Base-by-base conservation (phyloP, 192 early-diverging fungal genomes). In the Coemansia nantahalensis region DNA sequence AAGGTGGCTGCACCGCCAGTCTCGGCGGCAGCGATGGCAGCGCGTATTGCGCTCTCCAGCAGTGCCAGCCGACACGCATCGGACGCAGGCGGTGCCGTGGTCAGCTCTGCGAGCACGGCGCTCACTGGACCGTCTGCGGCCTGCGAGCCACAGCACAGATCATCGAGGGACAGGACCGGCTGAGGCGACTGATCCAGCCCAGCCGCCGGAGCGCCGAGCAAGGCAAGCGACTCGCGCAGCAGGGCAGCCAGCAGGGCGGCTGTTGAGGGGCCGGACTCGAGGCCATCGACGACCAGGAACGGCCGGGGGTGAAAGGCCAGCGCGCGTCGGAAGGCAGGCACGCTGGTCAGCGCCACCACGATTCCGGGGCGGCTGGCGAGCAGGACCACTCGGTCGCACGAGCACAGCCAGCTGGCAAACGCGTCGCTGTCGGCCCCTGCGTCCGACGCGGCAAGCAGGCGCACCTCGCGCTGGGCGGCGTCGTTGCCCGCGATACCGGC, bases 321-420 rank as follows among this genome's bases (percentile, higher is more conserved):
- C 6, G 57, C 62, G 12, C 28, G 34, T 26, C 41, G 30, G 18
- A 60, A 22, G 12, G 56, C 32, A 2, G 30, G 10, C 18, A 35
- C 46, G 18, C 35, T n/a, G 1, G 51, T 32, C 35, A 72, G 38
- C 2, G 48, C 33, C 35, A 56, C 37, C 16, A 65, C 43, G 21
- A 72, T 39, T 10, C 37, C 19, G 30, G 17, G 7, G 21, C 68
- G 42, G 16, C 36, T 22, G n/a, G 57, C 58, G 17, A 65, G 48
- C 30, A 72, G n/a, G 22, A 72, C 53, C 5, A 72, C 11, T 5
- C 41, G 48, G 23, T 48, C 48, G 45, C 62, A 72, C 16, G 47
- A 54, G 22, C 43, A 61, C 17, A 72, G 33, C 68, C 62, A 65
- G 44, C 60, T 61, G 10, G 57, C 52, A 52, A 64, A 60, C 24